phyloP scores from a whole-genome alignment of 2,329 filamentous ascomycete species.

The Chaetomium globosum region DNA sequence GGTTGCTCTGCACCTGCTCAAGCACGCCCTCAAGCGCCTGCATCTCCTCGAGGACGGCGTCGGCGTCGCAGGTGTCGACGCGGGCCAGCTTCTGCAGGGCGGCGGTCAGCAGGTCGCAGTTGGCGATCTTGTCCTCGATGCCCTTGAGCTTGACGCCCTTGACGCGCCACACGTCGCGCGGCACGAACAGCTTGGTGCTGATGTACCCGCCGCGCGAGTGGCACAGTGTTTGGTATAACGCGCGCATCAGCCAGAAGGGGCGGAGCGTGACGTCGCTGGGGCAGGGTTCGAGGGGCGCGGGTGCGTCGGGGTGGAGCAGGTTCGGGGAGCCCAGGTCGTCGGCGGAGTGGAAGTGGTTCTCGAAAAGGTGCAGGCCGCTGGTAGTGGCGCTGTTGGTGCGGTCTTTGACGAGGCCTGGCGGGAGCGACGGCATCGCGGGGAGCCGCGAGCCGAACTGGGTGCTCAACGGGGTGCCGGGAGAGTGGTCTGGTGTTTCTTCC shows the following conservation, averaged over 20 bases:
- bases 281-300: constrained; percentile 84
- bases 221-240: constrained; percentile 85
- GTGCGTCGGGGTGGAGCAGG: constrained; percentile 63
- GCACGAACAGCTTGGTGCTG: constrained; percentile 88
- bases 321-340: constrained; percentile 67
- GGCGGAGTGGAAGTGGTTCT: constrained; percentile 75
- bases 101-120: constrained; percentile 87
- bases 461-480: constrained; percentile 73
- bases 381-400: constrained; percentile 59
- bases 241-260: constrained; percentile 97
- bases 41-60: constrained; percentile 92
- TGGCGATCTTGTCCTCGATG: constrained; percentile 89
- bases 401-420: constrained; percentile 63
- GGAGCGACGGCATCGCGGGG: constrained; percentile 62
- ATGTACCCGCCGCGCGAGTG: constrained; percentile 92
- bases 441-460: constrained; percentile 63
- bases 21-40: constrained; percentile 82
- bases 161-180: constrained; percentile 89
- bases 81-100: constrained; percentile 79
- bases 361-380: constrained; percentile 78
- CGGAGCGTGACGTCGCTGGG: constrained; percentile 86
- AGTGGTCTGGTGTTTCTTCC: constrained; percentile 66
- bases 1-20: constrained; percentile 76
- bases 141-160: constrained; percentile 91
- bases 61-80: constrained; percentile 87